Conservation (phyloP, 202 grass and related monocot genomes). For the Brachypodium distachyon region DNA sequence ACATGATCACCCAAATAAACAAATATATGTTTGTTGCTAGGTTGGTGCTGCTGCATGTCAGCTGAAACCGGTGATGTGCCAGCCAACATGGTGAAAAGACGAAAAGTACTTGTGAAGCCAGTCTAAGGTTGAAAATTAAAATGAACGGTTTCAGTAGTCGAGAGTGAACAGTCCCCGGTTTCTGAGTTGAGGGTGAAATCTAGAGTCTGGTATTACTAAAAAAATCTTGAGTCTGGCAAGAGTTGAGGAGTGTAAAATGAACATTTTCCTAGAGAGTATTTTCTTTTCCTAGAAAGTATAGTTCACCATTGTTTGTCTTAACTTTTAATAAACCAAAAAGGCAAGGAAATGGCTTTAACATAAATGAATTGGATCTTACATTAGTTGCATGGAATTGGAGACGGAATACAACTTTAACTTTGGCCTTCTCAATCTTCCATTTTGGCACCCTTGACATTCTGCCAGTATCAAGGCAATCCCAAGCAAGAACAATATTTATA, state of each 20-base stretch:
- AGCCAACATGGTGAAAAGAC: neutral
- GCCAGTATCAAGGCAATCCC: slow-evolving; percentile 29
- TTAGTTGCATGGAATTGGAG: slow-evolving; percentile 93
- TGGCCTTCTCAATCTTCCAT: slow-evolving; percentile 94
- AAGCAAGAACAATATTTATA: slow-evolving; percentile 1
- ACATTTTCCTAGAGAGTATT: neutral
- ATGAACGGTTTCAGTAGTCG: neutral
- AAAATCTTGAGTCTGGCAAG: neutral
- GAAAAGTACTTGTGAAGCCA: neutral
- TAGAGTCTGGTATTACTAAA: no score
- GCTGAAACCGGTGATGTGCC: neutral
- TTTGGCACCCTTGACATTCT: slow-evolving; percentile 90
- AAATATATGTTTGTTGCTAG: no score
- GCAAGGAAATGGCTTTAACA: slow-evolving; percentile 17
- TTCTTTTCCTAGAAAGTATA: neutral
- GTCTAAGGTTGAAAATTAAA: neutral
- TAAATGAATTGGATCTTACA: slow-evolving; percentile 50
- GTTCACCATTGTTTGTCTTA: neutral
- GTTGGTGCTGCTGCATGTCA: no score
- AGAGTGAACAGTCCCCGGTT: neutral
- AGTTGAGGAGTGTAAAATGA: neutral
- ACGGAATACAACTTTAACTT: slow-evolving; percentile 98
- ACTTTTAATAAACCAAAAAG: slow-evolving; percentile 28
- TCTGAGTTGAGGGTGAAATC: neutral
- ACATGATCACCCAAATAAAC: no score